Base-by-base conservation (phyloP, 352 stramenopile species). In the Phytopythium helicoides region DNA sequence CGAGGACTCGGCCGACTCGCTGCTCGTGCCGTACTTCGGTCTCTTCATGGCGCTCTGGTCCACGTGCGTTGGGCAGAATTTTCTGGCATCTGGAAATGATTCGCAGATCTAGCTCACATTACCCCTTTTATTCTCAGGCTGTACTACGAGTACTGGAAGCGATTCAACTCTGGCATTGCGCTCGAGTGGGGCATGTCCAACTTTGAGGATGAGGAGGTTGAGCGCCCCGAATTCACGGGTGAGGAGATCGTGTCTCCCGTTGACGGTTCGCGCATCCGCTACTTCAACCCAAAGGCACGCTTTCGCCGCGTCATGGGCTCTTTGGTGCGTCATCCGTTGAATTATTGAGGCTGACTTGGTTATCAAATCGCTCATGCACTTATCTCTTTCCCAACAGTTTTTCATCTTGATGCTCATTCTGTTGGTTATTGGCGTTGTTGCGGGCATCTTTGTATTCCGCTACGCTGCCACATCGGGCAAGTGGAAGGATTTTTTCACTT, bases 71-170 rank as follows among this genome's bases (percentile, higher is more conserved):
- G 19, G 26, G 18, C n/a, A 46, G 22, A 23, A 3, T 31, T 46
- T 6, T 10, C 37, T 40, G 35, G 12, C 35, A 14, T 12, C 16
- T 18, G 19, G 5, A 42, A 16, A 42, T n/a, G n/a, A n/a, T n/a
- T n/a, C n/a, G n/a, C n/a, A n/a, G n/a, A 45, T 16, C 6, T 18
- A 10, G 1, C 38, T 45, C 14, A 8, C 18, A n/a, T n/a, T n/a
- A n/a, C n/a, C n/a, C n/a, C n/a, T n/a, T n/a, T 10, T 36, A 4
- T 45, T 12, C 2, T 18, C 50, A 81, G 71, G 18, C 78, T 88
- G 26, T 92, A 92, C 62, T 88, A 88, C 49, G 80, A 92, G 34
- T 89, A 85, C 54, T 92, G 80, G 82, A 91, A 92, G 62, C 77
- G 82, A 8, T 83, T 77, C 59, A 89, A 92, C 60, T 79, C 80